phyloP scores from a whole-genome alignment of 805 yeast genomes.

The Candida pseudofarinosa region DNA sequence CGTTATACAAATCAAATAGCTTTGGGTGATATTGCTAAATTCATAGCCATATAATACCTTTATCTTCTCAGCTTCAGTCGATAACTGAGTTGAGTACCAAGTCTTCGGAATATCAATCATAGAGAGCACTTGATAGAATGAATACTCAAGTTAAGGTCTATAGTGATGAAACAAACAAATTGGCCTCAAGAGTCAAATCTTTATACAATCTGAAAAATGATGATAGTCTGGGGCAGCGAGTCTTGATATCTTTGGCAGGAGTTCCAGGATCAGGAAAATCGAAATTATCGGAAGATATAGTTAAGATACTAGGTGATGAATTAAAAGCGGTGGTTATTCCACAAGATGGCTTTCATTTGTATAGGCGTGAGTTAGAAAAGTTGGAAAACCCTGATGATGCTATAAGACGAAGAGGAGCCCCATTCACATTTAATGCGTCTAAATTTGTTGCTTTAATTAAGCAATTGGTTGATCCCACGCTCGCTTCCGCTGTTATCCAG shows the following conservation, averaged over 20 bases:
- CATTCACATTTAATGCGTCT: conserved; percentile 73
- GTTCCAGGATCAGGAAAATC: conserved; percentile 86
- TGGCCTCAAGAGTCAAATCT: conserved; percentile 8
- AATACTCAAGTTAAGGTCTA: conserved; percentile 1
- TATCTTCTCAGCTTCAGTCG: conserved; percentile 1
- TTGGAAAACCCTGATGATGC: conserved; percentile 58
- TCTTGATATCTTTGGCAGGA: conserved; percentile 62
- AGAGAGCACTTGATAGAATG: conserved; percentile 1
- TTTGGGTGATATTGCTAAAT: conserved; percentile 1
- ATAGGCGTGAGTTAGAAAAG: conserved; percentile 24
- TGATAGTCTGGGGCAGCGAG: conserved; percentile 22
- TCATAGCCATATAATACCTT: conserved; percentile 13
- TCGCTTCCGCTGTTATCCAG: conserved; percentile 27
- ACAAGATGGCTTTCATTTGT: conserved; percentile 40
- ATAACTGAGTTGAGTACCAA: conserved; percentile 9
- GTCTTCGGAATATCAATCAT: conserved; percentile 11
- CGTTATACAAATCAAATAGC: conserved; percentile 23
- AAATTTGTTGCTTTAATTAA: conserved; percentile 21
- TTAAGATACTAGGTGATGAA: conserved; percentile 15
- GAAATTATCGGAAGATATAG: conserved; percentile 52
- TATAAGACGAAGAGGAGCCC: conserved; percentile 71
- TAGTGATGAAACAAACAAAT: conserved; percentile 5
- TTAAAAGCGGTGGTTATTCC: conserved; percentile 24
- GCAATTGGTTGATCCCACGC: conserved; percentile 11
- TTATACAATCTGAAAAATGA: conserved; percentile 4